These are phyloP conservation scores for Tremella fuciformis DNA, from an alignment of 768 basidiomycete genomes.

Conservation along the genomic window DNA sequence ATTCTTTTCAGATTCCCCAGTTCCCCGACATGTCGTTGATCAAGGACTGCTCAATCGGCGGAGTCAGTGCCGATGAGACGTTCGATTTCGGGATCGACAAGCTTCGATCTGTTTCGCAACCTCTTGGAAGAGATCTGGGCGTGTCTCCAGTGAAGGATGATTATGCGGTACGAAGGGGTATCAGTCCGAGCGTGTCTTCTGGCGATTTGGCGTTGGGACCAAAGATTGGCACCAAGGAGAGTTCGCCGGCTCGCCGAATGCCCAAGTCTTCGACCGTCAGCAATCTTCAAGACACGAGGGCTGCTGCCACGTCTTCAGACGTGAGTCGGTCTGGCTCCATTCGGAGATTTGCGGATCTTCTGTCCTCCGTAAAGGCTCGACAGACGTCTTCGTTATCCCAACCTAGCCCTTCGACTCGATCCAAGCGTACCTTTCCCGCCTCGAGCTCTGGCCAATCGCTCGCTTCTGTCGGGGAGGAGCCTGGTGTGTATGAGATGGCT, in stretches of 20 bases:
- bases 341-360: neutral
- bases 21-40: slow-evolving; percentile 10
- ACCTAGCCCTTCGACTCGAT: neutral
- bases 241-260: neutral
- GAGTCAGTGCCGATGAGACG: slow-evolving; percentile 13
- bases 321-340: neutral
- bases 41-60: slow-evolving; percentile 13
- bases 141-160: neutral
- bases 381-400: neutral
- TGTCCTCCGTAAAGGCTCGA: neutral
- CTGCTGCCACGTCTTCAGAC: neutral
- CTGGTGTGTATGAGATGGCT: neutral
- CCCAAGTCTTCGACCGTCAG: neutral
- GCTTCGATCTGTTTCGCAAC: neutral
- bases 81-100: slow-evolving; percentile 6
- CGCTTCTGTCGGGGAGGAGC: slow-evolving; percentile 24
- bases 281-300: neutral
- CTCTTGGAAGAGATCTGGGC: neutral
- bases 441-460: slow-evolving; percentile 29
- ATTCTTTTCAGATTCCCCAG: neutral
- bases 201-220: neutral
- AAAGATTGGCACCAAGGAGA: neutral
- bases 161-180: neutral
- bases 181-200: neutral
- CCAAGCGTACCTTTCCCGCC: slow-evolving; percentile 28